Base-by-base conservation (phyloP, 2,329 filamentous ascomycete genomes). In the Colletotrichum agaves region DNA sequence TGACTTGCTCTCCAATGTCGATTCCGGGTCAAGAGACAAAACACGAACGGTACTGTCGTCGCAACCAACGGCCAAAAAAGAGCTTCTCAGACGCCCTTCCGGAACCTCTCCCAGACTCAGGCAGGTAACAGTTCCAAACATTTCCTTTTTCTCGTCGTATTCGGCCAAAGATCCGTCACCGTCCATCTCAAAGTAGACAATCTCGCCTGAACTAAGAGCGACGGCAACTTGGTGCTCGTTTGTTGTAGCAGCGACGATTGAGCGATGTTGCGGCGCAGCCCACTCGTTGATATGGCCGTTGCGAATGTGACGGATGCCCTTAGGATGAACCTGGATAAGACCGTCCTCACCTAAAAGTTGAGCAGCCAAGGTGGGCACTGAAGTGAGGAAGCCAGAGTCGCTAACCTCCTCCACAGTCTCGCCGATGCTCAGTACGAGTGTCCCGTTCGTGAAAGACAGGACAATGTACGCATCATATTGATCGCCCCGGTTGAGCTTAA, bases 171-270 rank as follows among this genome's bases (percentile, higher is more conserved):
- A 92, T 33, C 94, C 94, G 78, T 98, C 95, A 0, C 89, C 87
- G 74, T 98, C 96, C 89, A 98, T 95, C 77, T 99, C 97, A 73
- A 99, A 99, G 76, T 98, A 99, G 46, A 97, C 93, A 70, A 99
- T 95, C 78, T 99, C 96, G 41, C 95, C 95, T 8, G 94, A 98
- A 76, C 94, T 98, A 27, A 99, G 84, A 1, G 96, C 96, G 56
- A 98, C 91, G 3, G 94, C 94, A 27, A 99, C 93, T 79, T 99
- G 96, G 46, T 93, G 89, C 73, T 95, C 90, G 75, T 99, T 99
- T 15, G 95, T 96, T 1, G 95, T 91, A 37, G 95, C 97, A 8
- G 95, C 93, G 52, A 98, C 94, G 71, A 99, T 98, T 0, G 95
- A 97, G 21, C 96, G 89, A 82, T 99, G 95, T 72, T 97, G 91